These are phyloP conservation scores for Anthracocystis walkeri DNA, from an alignment of 1,284 basidiomycete species.

Conservation along the genomic window DNA sequence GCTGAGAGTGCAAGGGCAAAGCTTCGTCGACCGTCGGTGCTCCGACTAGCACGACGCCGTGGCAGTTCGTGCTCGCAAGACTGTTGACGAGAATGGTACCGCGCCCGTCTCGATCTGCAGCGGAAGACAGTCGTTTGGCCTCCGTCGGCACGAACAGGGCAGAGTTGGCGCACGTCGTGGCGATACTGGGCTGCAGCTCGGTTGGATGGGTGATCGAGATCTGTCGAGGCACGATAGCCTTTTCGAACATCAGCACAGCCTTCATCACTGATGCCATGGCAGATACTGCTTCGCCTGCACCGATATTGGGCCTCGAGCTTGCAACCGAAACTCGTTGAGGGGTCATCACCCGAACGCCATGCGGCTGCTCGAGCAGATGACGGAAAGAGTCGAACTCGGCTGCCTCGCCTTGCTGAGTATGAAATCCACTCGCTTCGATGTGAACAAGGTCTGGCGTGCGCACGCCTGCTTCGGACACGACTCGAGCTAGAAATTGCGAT, in stretches of 20 bases:
- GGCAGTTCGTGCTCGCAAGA: constrained; percentile 33
- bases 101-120: not conserved
- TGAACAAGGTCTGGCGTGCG: constrained; percentile 21
- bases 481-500: constrained; percentile 15
- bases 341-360: too few relatives aligned
- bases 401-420: constrained; percentile 35
- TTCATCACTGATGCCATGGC: constrained; percentile 53
- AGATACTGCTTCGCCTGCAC: constrained; percentile 48
- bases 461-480: constrained; percentile 24
- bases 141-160: constrained; percentile 28
- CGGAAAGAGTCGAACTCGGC: constrained; percentile 43
- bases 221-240: constrained; percentile 37
- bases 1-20: too few relatives aligned
- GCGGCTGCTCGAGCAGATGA: constrained; percentile 1
- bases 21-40: constrained; percentile 10
- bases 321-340: constrained; percentile 26
- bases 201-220: constrained; percentile 16
- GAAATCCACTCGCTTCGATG: constrained; percentile 47
- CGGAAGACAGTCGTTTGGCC: constrained; percentile 17
- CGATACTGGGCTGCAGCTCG: constrained; percentile 33
- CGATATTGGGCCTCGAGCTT: constrained; percentile 43
- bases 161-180: constrained; percentile 12
- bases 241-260: constrained; percentile 40
- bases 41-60: constrained; percentile 35
- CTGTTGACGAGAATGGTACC: constrained; percentile 44